Evolutionary conservation across 2,329 filamentous ascomycete genomes (phyloP), one percentile per base, ranked within the genome.

Genomic region (Pseudogymnoascus sp.): DNA sequence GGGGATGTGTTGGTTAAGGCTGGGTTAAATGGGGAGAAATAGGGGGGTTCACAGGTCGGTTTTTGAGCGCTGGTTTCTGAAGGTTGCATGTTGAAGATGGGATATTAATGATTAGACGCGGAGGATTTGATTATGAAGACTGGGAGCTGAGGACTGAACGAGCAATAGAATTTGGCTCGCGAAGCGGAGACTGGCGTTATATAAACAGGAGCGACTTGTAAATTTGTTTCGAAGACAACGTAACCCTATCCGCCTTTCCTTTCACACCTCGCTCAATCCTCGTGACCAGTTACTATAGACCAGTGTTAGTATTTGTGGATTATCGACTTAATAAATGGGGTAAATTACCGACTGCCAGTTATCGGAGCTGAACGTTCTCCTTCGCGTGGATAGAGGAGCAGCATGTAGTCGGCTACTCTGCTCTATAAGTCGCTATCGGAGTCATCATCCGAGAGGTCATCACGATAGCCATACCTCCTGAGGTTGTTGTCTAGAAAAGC

Each of bases 231-330:
- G 61, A 69, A 58, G 71, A 74, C 58, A 70, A 71, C 35, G 73
- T 74, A 43, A 64, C 69, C 36, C 63, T 73, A n/a, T n/a, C n/a
- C n/a, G n/a, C n/a, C n/a, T 73, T 66, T 63, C 68, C 69, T 63
- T 61, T 74, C 18, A 30, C 33, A 39, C 20, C 57, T 58, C 47
- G 7, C n/a, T n/a, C 18, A 28, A 7, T 12, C 38, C 6, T 63
- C 58, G 36, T 41, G 37, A 57, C 47, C 35, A 54, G 20, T 33
- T 59, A 61, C 30, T 59, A 18, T 61, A 59, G 6, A 43, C 38
- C 61, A 62, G 47, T 59, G 37, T 62, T 63, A 58, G 60, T 41
- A 58, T 60, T 63, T 18, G 43, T 25, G 37, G 50, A 61, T 63
- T 60, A 25, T 58, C 57, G 6, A 22, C 38, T 36, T 8, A 62